Conservation (phyloP, 495 filamentous ascomycete species). For the Tuber aestivum region DNA sequence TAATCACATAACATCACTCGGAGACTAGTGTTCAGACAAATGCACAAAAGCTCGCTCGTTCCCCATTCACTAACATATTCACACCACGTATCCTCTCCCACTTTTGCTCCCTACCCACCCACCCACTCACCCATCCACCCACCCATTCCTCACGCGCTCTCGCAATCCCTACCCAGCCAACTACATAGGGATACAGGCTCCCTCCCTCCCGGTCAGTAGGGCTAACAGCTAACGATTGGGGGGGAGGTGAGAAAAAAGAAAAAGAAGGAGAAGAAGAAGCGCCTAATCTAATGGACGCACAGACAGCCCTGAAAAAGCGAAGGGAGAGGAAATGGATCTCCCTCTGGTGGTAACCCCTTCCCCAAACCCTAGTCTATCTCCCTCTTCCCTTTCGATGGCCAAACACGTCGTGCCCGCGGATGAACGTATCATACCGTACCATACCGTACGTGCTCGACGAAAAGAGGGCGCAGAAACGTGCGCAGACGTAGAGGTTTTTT, state of each 20-base stretch:
- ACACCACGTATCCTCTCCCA: background rate
- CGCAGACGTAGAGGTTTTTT: background rate
- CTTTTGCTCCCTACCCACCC: constrained; percentile 3
- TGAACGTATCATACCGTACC: background rate
- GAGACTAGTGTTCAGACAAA: background rate
- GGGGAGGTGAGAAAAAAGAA: background rate
- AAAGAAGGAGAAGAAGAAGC: background rate
- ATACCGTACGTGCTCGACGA: background rate
- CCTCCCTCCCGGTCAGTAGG: background rate
- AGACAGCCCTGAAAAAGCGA: background rate
- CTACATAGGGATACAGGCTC: background rate
- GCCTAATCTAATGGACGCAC: background rate
- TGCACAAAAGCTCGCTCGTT: background rate
- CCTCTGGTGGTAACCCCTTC: background rate
- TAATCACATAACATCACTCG: constrained; percentile 5
- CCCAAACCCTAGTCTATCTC: background rate
- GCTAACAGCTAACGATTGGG: constrained; percentile 1
- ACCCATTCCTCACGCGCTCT: background rate
- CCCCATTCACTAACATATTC: background rate
- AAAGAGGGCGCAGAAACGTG: background rate
- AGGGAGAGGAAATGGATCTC: background rate
- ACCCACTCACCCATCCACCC: background rate
- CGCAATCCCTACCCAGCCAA: background rate
- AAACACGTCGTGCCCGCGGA: background rate
- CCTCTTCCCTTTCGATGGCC: background rate